Base-by-base conservation (phyloP, 345 rosid genomes). In the Linum trigynum region DNA sequence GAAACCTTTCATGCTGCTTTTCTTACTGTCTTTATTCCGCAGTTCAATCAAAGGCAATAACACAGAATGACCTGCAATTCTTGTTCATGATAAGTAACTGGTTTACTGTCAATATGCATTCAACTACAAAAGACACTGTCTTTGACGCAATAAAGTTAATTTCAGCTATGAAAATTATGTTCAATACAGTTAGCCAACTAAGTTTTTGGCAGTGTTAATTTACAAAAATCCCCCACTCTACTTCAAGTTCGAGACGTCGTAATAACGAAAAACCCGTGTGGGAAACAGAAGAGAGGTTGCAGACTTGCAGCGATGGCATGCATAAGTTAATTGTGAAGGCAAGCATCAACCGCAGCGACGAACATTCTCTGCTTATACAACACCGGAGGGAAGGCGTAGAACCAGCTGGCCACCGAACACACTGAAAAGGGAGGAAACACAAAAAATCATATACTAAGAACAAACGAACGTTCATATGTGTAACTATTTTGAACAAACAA, bases 361-460 rank as follows among this genome's bases (percentile, higher is more conserved):
- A 16, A 51, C 14, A 16, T 9, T 57, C 38, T 57, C 5, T n/a
- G 61, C 36, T 57, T 73, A 94, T 61, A 95, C 99, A 68, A 95
- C 99, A 64, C 99, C 98, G 55, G 99, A 84, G 9, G 99, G 99
- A 64, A 95, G 96, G 59, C 99, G 87, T 12, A 95, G 95, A 64
- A 95, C 95, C 59, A 91, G 96, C 81, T 89, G 97, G 60, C 99
- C 99, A 58, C 99, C 99, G 35, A 95, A 88, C 51, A 95, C 98
- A 72, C 99, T 89, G 89, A 78, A 80, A 59, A 41, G 14, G 14
- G 53, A 12, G 50, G 65, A 55, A 51, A 12, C 63, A 60, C 4
- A 3, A 65, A 65, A 39, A 38, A 2, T 39, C 56, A 53, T 56
- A 7, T 2, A 48, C 15, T 23, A 56, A 14, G 62, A 16, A 36